Percentiles rank a stretch among this genome's conserved stretches.
phyloP scores from a whole-genome alignment of 331 rosid genomes.

The Erythrophleum ivorense region DNA sequence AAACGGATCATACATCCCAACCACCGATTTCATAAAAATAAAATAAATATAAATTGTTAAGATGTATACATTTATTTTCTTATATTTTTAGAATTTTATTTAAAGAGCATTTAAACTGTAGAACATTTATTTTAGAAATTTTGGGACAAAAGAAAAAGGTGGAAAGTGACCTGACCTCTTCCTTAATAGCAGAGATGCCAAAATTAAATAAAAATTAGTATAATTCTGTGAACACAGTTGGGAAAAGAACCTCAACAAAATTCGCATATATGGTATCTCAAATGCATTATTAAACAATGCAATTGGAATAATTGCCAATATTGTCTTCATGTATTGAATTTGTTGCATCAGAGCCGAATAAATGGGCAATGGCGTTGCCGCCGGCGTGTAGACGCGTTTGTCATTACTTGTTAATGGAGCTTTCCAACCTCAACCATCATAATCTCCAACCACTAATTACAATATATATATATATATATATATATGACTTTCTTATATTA shows the following conservation, averaged over 20 bases:
- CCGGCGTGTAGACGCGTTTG: background rate
- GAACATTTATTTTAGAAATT: background rate
- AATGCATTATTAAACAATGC: background rate
- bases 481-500: too few species aligned
- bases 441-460: background rate
- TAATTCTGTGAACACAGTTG: background rate
- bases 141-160: background rate
- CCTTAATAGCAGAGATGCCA: background rate
- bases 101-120: background rate
- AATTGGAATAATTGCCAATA: background rate
- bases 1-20: background rate
- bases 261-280: background rate
- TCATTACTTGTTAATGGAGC: conserved; percentile 1
- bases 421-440: conserved; percentile 27
- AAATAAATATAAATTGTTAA: background rate
- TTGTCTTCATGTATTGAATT: background rate
- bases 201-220: background rate
- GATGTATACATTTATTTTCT: background rate
- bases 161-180: background rate
- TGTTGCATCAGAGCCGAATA: background rate
- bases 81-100: background rate
- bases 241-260: background rate
- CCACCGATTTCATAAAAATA: background rate
- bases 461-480: background rate
- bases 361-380: background rate